These are phyloP conservation scores for Pseudophaeomoniella oleicola DNA, from an alignment of 2,329 filamentous ascomycete species.

Conservation along the genomic window DNA sequence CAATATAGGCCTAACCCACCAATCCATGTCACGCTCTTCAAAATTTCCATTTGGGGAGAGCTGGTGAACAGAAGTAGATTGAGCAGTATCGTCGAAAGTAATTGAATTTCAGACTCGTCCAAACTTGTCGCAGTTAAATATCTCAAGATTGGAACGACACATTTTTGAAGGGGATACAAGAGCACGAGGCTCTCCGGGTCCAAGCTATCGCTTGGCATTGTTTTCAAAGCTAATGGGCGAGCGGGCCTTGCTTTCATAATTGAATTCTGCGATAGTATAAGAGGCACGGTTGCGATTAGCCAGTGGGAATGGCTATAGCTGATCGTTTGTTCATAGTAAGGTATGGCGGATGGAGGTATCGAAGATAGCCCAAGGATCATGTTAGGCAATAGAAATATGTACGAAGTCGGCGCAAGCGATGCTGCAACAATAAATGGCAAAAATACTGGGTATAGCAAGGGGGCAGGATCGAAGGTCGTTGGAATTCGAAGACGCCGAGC, in stretches of 20 bases:
- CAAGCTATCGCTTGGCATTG: conserved; percentile 1
- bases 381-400: conserved; percentile 54
- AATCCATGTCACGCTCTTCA: conserved; percentile 74
- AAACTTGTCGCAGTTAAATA: conserved; percentile 81
- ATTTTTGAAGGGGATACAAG: conserved; percentile 73
- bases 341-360: conserved; percentile 59
- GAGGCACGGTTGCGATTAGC: conserved; percentile 57
- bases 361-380: conserved; percentile 68
- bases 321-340: conserved; percentile 41
- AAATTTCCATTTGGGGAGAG: conserved; percentile 70
- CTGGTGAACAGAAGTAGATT: conserved; percentile 63
- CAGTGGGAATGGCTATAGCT: conserved; percentile 61
- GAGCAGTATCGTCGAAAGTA: conserved; percentile 70
- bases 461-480: conserved; percentile 74
- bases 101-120: conserved; percentile 70
- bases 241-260: conserved; percentile 19
- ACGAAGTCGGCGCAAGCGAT: conserved; percentile 51
- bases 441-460: conserved; percentile 69
- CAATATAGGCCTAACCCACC: conserved; percentile 67
- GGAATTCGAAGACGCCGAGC: conserved; percentile 48
- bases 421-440: conserved; percentile 66
- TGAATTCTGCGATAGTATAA: conserved; percentile 36
- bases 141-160: conserved; percentile 56
- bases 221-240: conserved; percentile 16
- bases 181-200: conserved; percentile 45